Evolutionary conservation across 1,284 basidiomycete genomes (phyloP), one percentile per base, ranked within the genome.

Genomic region (Cutaneotrichosporon dermatis): DNA sequence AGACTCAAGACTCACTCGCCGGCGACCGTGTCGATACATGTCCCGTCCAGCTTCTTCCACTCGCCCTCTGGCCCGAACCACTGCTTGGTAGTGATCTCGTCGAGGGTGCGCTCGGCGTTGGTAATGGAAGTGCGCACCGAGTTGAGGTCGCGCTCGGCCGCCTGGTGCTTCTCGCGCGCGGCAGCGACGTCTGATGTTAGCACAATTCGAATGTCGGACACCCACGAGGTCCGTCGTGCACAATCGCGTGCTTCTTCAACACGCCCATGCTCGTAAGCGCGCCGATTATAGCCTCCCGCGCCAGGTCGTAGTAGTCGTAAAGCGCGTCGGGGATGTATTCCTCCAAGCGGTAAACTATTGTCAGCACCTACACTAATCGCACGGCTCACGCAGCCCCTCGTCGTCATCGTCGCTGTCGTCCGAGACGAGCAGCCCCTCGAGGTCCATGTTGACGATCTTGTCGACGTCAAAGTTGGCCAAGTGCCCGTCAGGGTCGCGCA

Each of bases 41-140:
- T 82, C 8, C 84, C 83, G 42, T 96, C 88, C 10, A 99, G 83
- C 78, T 95, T 93, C 82, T 95, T 95, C 90, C 92, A 99, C 79
- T 97, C 92, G 60, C 90, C 92, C 39, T 92, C 83, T 0, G 80
- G 76, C 7, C 95, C 95, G 71, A 88, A 97, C 67, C 89, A 84
- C 0, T 85, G 83, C 16, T 87, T 82, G 13, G 42, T 37, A 16
- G 37, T 25, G 41, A 79, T 69, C 56, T 69, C 68, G 1, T 58
- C 60, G 10, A 78, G 57, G 4, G 75, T 74, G n/a, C 63, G 61
- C 39, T 67, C 58, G 12, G 65, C 62, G 13, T 45, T 51, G 3
- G 52, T 48, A 53, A 79, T 69, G 1, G 70, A 69, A 39, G 52
- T 59, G 4, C 65, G 57, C 8, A 70, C 54, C 12, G 62, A 60